A percentile compares a stretch with the other conserved stretches of the same genome.
Conservation (phyloP, 371 early-diverging fungal genomes). For the Catenaria anguillulae region DNA sequence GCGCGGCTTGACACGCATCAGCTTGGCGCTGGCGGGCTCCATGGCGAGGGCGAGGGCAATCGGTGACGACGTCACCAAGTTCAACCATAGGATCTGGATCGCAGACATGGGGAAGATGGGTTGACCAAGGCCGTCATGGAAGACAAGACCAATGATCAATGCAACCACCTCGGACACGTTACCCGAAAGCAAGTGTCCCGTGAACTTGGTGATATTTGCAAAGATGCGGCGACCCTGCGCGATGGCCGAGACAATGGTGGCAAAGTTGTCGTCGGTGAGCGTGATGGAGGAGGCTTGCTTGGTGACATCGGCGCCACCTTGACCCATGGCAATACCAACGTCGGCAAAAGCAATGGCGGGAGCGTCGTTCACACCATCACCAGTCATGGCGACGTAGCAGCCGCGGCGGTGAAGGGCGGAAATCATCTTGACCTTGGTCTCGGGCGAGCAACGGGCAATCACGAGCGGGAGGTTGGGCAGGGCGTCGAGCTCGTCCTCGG, state of each 20-base stretch:
- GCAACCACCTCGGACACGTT: slow-evolving; percentile 38
- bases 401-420: slow-evolving; percentile 65
- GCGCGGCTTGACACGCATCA: slow-evolving; percentile 36
- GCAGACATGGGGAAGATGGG: no score
- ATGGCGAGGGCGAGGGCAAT: slow-evolving; percentile 5
- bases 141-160: slow-evolving; percentile 11
- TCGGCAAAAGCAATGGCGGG: slow-evolving; percentile 60
- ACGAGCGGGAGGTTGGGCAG: no score
- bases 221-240: slow-evolving; percentile 38
- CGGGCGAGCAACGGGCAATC: slow-evolving; percentile 88
- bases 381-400: slow-evolving; percentile 79
- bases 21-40: no score
- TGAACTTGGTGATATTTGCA: slow-evolving; percentile 41
- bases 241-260: slow-evolving; percentile 34
- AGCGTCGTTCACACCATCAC: slow-evolving; percentile 88
- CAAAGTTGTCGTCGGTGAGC: slow-evolving; percentile 37
- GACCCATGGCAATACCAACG: slow-evolving; percentile 47
- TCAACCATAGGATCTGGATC: no score
- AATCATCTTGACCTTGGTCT: no score
- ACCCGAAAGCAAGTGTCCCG: slow-evolving; percentile 36
- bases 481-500: slow-evolving; percentile 39
- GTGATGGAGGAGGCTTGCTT: slow-evolving; percentile 46
- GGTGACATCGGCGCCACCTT: slow-evolving; percentile 40
- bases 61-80: slow-evolving; percentile 26
- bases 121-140: slow-evolving; percentile 26